Evolutionary conservation across 768 basidiomycete genomes (phyloP).

Genomic region (Hydnomerulius pinastri): DNA sequence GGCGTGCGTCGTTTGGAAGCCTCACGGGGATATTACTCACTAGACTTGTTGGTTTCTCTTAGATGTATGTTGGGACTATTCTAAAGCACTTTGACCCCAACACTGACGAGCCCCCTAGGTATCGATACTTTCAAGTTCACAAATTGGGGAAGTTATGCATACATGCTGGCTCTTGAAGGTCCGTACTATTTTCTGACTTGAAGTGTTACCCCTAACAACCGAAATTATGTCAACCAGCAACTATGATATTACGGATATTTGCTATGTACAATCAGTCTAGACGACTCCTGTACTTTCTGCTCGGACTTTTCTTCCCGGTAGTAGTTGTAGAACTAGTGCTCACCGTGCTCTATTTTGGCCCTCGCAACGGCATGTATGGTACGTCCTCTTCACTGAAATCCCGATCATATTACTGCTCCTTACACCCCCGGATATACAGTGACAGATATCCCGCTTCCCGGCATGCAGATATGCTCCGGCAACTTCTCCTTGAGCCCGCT

Average conservation of each 20-base stretch:
- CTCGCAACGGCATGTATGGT: constrained; percentile 1
- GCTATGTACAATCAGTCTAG: constrained; percentile 11
- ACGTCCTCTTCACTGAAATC: not conserved
- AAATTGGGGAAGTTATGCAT: constrained; percentile 10
- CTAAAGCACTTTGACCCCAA: not conserved
- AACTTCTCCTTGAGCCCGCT: not conserved
- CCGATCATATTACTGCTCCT: not conserved
- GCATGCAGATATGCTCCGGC: not conserved
- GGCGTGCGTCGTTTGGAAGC: constrained; percentile 1
- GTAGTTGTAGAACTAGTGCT: not conserved
- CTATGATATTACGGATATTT: constrained; percentile 10
- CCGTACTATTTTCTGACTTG: not conserved
- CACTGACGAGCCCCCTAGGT: not conserved
- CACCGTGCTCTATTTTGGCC: constrained; percentile 2
- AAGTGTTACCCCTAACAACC: not conserved
- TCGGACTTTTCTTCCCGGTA: not conserved
- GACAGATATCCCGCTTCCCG: not conserved
- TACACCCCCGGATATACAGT: not conserved
- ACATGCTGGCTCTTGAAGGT: constrained; percentile 10
- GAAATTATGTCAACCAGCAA: not conserved
- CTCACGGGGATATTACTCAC: not conserved
- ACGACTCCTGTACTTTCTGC: not conserved
- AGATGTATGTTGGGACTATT: constrained; percentile 2
- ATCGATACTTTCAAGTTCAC: constrained; percentile 2
- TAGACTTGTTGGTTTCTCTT: not conserved